Base-by-base conservation (phyloP, 2,329 filamentous ascomycete species). In the Colletotrichum liriopes region DNA sequence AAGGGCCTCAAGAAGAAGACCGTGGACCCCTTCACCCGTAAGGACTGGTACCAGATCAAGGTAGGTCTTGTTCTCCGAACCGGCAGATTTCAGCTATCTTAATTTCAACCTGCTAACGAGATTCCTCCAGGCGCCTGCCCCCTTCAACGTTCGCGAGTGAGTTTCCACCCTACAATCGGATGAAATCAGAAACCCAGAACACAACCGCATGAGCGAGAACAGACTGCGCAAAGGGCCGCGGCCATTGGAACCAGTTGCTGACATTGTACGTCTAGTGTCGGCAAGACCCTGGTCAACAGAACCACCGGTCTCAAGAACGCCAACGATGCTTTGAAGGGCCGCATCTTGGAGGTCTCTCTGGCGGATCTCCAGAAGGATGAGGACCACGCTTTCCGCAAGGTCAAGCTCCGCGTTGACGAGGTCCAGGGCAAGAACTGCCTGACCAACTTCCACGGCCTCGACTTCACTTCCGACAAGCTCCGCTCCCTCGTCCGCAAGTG, bases 1-100 rank as follows among this genome's bases (percentile, higher is more conserved):
- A 99, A 99, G 93, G 96, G 96, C 87, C 91, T 98, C 86, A 98
- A 98, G 94, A 98, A 99, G 96, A 96, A 96, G 90, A 96, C 95
- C 83, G 89, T 93, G 81, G 96, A 99, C 87, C 96, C 96, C 83
- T 98, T 98, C 91, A 91, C 95, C 83, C 94, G 96, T 85, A 99
- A 99, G 92, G 96, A 98, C 86, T 98, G 97, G 94, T 99, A 95
- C 90, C 94, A 93, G 82, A 92, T 99, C 88, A 98, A 98, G 92
- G 93, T 94, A 83, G 79, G 88, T 67, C 18, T 29, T 32, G 29
- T 7, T 9, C 16, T 59, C 37, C 66, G 74, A 62, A 79, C 76
- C 76, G 72, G 80, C 66, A 51, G 18, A 64, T 52, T 52, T 23
- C 20, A 14, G 14, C 2, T 16, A 29, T 14, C n/a, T 7, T 1